phyloP scores from a whole-genome alignment of 2,329 filamentous ascomycete genomes.

The Emmonsiellopsis sp. region DNA sequence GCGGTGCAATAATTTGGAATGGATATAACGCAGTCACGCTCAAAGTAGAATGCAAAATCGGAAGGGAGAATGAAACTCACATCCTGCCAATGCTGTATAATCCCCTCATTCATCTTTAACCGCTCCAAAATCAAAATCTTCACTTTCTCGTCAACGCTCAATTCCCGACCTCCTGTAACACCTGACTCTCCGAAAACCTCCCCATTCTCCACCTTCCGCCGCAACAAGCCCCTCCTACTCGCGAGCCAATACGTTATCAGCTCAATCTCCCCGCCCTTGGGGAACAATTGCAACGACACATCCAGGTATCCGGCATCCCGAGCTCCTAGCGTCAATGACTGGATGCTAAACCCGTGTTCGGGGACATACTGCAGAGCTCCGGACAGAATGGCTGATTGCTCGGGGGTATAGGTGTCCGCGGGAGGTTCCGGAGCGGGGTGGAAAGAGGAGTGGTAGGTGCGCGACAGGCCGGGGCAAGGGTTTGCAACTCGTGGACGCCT shows the following conservation, averaged over 20 bases:
- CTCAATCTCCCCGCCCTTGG: constrained; percentile 69
- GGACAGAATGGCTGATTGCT: constrained; percentile 66
- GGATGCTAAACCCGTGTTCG: constrained; percentile 67
- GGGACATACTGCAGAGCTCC: constrained; percentile 74
- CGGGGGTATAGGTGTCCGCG: constrained; percentile 50
- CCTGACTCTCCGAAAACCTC: constrained; percentile 7
- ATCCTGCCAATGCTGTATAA: constrained; percentile 79
- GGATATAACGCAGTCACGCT: background rate
- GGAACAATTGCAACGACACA: constrained; percentile 73
- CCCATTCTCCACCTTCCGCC: constrained; percentile 19
- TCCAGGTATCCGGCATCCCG: constrained; percentile 78
- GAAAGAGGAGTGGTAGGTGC: constrained; percentile 62
- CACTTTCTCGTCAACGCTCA: constrained; percentile 54
- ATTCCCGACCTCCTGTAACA: constrained; percentile 9
- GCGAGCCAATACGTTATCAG: constrained; percentile 51
- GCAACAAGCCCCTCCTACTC: constrained; percentile 29
- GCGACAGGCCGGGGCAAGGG: constrained; percentile 20
- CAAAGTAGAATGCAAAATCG: background rate
- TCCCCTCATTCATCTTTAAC: constrained; percentile 60
- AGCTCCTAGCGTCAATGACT: constrained; percentile 65
- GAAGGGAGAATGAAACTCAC: constrained; percentile 38
- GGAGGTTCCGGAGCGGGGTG: constrained; percentile 48
- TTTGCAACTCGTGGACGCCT: background rate
- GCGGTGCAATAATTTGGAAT: background rate
- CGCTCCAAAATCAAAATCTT: constrained; percentile 65